These are phyloP conservation scores for Rasamsonia emersonii DNA, from an alignment of 2,329 filamentous ascomycete species.

Conservation along the genomic window DNA sequence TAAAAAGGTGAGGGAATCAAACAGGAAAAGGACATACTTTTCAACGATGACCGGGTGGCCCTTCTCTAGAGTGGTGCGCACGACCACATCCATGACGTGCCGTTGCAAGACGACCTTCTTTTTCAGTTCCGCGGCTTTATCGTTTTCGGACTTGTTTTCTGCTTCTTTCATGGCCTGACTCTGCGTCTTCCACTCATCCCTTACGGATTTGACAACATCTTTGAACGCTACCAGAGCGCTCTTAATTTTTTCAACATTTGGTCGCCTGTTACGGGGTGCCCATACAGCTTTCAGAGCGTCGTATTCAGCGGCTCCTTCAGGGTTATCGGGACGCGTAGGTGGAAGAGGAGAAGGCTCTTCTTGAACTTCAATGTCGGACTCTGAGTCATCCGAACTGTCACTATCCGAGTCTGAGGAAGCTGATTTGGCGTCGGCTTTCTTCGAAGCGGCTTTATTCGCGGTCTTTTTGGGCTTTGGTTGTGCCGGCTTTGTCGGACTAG, in stretches of 20 bases:
- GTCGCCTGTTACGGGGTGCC: slow-evolving; percentile 45
- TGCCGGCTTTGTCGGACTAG: slow-evolving; percentile 14
- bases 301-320: slow-evolving; percentile 47
- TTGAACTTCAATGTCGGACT: slow-evolving; percentile 43
- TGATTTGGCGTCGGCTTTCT: slow-evolving; percentile 18
- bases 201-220: slow-evolving; percentile 51
- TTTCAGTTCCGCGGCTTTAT: slow-evolving; percentile 47
- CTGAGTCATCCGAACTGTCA: slow-evolving; percentile 42
- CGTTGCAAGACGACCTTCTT: slow-evolving; percentile 51
- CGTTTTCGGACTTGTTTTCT: slow-evolving; percentile 47
- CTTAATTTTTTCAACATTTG: slow-evolving; percentile 45
- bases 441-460: slow-evolving; percentile 11
- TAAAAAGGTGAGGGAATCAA: slow-evolving; percentile 10
- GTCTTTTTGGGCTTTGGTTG: slow-evolving; percentile 14
- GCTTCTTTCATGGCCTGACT: slow-evolving; percentile 48
- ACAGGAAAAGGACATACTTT: slow-evolving; percentile 36
- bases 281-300: slow-evolving; percentile 55
- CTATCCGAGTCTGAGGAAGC: slow-evolving; percentile 41
- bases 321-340: slow-evolving; percentile 42
- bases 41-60: slow-evolving; percentile 40
- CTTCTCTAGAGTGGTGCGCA: slow-evolving; percentile 33
- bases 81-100: slow-evolving; percentile 46
- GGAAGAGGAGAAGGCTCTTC: slow-evolving; percentile 50
- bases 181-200: slow-evolving; percentile 54
- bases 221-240: slow-evolving; percentile 48